Percentiles rank a stretch among this genome's conserved stretches.
These are phyloP conservation scores for Helichrysum umbraculigerum DNA, from an alignment of 129 eudicot species.

Conservation along the genomic window DNA sequence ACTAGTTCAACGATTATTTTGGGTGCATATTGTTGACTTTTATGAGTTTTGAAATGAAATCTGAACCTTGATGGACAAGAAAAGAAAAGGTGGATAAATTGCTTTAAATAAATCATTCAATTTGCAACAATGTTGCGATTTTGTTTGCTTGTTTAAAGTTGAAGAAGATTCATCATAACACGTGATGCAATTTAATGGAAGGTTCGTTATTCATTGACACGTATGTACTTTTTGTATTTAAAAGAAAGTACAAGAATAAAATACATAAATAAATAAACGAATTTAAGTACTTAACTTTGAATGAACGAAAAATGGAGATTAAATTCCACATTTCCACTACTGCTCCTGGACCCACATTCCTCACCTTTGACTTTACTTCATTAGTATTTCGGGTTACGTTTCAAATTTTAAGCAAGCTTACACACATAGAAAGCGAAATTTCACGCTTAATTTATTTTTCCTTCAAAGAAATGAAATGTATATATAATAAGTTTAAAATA, in stretches of 20 bases:
- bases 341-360: slow-evolving; percentile 8
- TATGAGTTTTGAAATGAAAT: too few species aligned
- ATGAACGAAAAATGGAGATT: slow-evolving; percentile 1
- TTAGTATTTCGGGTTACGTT: background rate
- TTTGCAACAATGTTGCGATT: background rate
- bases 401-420: background rate
- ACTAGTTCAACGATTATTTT: too few species aligned
- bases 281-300: slow-evolving; percentile 16
- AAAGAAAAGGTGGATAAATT: background rate
- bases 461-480: too few species aligned
- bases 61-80: background rate
- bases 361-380: slow-evolving; percentile 23
- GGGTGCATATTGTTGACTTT: too few species aligned
- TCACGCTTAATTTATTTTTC: too few species aligned
- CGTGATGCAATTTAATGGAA: background rate
- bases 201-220: background rate
- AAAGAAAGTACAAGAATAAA: background rate
- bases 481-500: too few species aligned
- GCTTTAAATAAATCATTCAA: background rate
- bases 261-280: background rate
- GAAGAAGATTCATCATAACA: background rate
- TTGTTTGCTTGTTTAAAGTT: background rate
- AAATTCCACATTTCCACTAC: background rate
- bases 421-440: too few species aligned
- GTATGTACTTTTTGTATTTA: background rate